A percentile compares a stretch with the other conserved stretches of the same genome.
Evolutionary conservation across 23 red algal genomes (phyloP).

Genomic region (Gracilaria caudata): DNA sequence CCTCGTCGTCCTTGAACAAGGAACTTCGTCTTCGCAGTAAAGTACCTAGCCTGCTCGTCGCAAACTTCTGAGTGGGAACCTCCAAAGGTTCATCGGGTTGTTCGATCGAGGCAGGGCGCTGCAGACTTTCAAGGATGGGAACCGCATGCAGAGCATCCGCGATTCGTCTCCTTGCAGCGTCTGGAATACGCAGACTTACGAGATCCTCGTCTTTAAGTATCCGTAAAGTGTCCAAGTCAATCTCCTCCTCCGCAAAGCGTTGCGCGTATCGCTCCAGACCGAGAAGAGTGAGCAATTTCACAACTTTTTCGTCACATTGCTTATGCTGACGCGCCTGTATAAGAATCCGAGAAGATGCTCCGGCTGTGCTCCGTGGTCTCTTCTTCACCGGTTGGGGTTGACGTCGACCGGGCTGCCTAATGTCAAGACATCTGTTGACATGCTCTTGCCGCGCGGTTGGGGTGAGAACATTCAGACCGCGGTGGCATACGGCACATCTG

Average conservation of each 20-base stretch:
- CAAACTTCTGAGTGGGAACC: conserved; percentile 26
- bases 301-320: not conserved
- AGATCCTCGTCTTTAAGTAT: conserved; percentile 49
- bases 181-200: conserved; percentile 49
- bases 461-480: conserved; percentile 35
- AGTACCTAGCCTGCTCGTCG: conserved; percentile 11
- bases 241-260: conserved; percentile 66
- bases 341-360: not conserved
- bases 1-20: not conserved
- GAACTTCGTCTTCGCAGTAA: not conserved
- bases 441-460: conserved; percentile 54
- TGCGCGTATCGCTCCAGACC: conserved; percentile 26
- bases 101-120: not conserved
- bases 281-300: conserved; percentile 14
- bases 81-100: not conserved
- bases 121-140: conserved; percentile 31
- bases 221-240: conserved; percentile 60
- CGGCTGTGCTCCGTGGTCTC: not conserved
- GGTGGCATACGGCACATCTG: conserved; percentile 41
- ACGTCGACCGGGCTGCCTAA: not conserved
- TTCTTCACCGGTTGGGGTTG: conserved; percentile 11
- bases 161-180: conserved; percentile 58
- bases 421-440: conserved; percentile 66
- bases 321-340: not conserved
- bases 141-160: conserved; percentile 69